Evolutionary conservation across 2,329 filamentous ascomycete species (phyloP).

Genomic region (Colletotrichum sp.): DNA sequence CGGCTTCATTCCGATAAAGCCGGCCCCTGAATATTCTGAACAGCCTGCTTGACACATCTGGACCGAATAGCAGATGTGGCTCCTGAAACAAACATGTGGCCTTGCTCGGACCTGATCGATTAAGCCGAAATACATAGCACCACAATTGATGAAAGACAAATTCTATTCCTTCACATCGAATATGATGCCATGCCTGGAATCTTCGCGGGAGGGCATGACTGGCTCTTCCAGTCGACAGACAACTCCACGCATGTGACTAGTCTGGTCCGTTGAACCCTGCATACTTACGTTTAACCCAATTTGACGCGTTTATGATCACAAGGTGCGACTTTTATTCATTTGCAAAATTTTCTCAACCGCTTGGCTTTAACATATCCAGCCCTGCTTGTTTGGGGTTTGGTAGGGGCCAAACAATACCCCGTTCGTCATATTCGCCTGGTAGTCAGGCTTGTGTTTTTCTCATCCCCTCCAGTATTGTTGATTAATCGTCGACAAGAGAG

Average conservation of each 20-base stretch:
- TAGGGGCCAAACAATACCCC: background rate
- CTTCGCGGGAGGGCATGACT: background rate
- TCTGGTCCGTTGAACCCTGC: background rate
- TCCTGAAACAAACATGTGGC: fast-evolving
- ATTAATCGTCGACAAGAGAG: background rate
- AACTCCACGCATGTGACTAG: background rate
- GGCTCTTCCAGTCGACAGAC: background rate
- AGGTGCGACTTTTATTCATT: background rate
- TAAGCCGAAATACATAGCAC: no score
- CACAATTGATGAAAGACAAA: no score
- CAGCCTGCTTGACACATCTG: background rate
- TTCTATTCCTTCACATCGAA: no score
- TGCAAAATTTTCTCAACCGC: no score
- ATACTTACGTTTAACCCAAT: background rate
- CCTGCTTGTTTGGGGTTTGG: background rate
- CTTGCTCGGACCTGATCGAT: background rate
- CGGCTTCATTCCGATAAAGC: background rate
- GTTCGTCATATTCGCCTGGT: background rate
- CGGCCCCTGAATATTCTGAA: background rate
- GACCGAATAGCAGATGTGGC: background rate
- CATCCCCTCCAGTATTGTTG: background rate
- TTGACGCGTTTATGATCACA: fast-evolving
- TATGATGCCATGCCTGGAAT: background rate
- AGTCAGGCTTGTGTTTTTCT: background rate
- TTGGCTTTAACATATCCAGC: background rate